These are phyloP conservation scores for Naganishia cerealis DNA, from an alignment of 1,284 basidiomycete species.

Conservation along the genomic window DNA sequence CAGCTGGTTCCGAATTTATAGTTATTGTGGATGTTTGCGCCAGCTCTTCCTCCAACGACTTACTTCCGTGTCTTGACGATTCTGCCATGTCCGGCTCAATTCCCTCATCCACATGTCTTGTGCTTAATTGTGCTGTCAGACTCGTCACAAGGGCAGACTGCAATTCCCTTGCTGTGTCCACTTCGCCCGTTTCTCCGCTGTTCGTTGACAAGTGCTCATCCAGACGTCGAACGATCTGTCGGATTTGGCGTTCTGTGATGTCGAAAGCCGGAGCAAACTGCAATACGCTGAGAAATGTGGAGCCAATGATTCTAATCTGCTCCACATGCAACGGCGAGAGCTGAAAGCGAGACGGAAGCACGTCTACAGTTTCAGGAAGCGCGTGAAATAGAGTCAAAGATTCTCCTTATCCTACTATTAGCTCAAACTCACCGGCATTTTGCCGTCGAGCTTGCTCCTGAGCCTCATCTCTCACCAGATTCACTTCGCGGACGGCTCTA, in stretches of 20 bases:
- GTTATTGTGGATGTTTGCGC: not conserved
- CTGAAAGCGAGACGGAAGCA: conserved; percentile 1
- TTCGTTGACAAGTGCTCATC: not conserved
- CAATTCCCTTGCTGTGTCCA: not conserved
- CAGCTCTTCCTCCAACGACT: not conserved
- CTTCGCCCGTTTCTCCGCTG: not conserved
- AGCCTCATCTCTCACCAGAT: not conserved
- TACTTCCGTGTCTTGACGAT: not conserved
- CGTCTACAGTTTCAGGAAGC: not conserved
- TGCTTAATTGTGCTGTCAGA: not conserved
- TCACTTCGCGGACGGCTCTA: conserved; percentile 5
- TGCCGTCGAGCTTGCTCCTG: not conserved
- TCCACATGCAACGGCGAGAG: conserved; percentile 1
- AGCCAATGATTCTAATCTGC: not conserved
- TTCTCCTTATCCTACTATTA: not conserved
- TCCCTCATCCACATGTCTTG: not conserved
- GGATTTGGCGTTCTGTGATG: conserved; percentile 1
- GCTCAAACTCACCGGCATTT: not conserved
- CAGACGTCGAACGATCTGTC: not conserved
- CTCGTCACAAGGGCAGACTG: not conserved
- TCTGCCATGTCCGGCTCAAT: not conserved
- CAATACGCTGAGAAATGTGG: not conserved
- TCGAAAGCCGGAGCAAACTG: conserved; percentile 2
- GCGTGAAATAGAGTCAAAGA: not conserved
- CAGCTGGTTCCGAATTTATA: not conserved